Evolutionary conservation across 2,329 filamentous ascomycete genomes (phyloP).

Genomic region (Hypoxylon sp.): DNA sequence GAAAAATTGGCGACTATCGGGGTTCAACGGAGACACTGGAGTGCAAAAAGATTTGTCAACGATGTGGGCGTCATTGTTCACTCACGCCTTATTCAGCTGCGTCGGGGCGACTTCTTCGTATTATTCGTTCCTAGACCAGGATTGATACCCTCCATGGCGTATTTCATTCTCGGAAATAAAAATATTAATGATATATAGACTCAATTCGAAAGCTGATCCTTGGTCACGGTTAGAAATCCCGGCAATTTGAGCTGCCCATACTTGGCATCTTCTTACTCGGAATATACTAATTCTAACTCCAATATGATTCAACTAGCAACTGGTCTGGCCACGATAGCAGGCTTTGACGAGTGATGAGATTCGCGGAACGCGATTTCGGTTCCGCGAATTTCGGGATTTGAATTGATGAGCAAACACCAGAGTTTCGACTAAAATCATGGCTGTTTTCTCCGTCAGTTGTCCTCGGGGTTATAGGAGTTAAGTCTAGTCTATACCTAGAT

Average conservation of each 20-base stretch:
- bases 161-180: constrained; percentile 34
- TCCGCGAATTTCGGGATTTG: constrained; percentile 3
- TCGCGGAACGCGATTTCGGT: background rate
- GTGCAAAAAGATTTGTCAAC: constrained; percentile 23
- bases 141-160: constrained; percentile 45
- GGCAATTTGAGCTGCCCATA: background rate
- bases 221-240: constrained; percentile 16
- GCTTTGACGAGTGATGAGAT: constrained; percentile 1
- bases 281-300: constrained; percentile 12
- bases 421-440: constrained; percentile 14
- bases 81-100: constrained; percentile 28
- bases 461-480: background rate
- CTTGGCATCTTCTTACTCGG: constrained; percentile 16
- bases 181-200: constrained; percentile 44
- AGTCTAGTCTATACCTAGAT: background rate
- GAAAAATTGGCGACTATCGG: constrained; percentile 34
- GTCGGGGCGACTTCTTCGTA: constrained; percentile 30
- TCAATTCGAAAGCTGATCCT: constrained; percentile 41
- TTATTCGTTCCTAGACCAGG: constrained; percentile 35
- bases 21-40: constrained; percentile 23
- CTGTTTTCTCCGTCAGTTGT: constrained; percentile 1
- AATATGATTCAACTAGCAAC: constrained; percentile 22
- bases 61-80: constrained; percentile 33
- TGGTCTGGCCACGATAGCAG: constrained; percentile 3
- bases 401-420: constrained; percentile 7